A percentile compares a stretch with the other conserved stretches of the same genome.
phyloP scores from a whole-genome alignment of 1,139 yeast species.

The Yamadazyma sp. region DNA sequence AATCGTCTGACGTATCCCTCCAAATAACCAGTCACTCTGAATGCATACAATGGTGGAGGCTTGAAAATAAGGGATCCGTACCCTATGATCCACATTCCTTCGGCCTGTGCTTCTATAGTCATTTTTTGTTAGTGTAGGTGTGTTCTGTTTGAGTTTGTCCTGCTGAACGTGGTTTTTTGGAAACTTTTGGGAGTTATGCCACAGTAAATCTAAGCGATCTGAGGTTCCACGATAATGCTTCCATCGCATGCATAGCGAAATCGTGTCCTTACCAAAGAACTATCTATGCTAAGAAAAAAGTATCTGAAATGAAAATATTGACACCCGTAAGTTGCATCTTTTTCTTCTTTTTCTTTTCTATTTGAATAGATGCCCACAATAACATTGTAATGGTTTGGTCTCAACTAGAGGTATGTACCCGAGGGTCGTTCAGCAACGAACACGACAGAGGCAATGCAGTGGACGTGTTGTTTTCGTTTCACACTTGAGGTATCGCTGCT shows the following conservation, averaged over 20 bases:
- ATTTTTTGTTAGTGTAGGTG: neutral
- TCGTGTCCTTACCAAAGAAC: neutral
- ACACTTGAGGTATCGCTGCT: no score
- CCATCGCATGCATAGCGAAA: neutral
- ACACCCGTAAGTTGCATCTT: no score
- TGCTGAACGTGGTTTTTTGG: neutral
- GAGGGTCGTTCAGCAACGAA: neutral
- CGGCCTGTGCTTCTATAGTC: neutral
- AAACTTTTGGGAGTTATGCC: no score
- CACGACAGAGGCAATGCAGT: no score
- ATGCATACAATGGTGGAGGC: conserved; percentile 75
- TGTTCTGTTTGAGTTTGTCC: neutral
- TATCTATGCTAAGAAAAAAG: conserved; percentile 1
- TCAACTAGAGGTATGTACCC: conserved; percentile 38
- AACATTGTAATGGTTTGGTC: conserved; percentile 31
- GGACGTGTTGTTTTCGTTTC: no score
- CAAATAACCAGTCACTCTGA: conserved; percentile 70
- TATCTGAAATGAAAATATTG: neutral
- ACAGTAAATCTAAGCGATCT: neutral
- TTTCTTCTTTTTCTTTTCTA: no score
- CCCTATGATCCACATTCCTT: conserved; percentile 78
- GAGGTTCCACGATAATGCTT: no score
- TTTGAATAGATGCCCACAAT: neutral
- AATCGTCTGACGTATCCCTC: conserved; percentile 78
- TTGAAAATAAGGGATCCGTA: conserved; percentile 90